Conservation (phyloP, 2,329 filamentous ascomycete species). For the Phialocephala subalpina region DNA sequence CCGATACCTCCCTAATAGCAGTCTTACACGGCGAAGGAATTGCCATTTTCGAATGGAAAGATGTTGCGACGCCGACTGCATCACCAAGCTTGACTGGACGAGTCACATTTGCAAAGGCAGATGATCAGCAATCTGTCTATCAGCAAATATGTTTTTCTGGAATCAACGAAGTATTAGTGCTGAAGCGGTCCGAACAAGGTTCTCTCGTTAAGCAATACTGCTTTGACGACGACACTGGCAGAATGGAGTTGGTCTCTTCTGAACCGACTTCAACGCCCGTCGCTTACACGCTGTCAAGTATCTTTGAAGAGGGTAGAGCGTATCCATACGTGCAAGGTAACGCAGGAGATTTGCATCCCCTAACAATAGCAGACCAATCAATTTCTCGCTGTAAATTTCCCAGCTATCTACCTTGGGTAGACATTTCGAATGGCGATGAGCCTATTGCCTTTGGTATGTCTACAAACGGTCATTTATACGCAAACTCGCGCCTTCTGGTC, state of each 20-base stretch:
- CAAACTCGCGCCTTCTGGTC: constrained; percentile 75
- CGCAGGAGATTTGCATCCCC: constrained; percentile 40
- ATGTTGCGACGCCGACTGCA: constrained; percentile 61
- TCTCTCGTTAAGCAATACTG: constrained; percentile 35
- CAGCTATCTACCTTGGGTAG: constrained; percentile 44
- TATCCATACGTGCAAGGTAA: constrained; percentile 41
- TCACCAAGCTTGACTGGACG: constrained; percentile 51
- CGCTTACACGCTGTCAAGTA: constrained; percentile 39
- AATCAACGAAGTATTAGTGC: constrained; percentile 34
- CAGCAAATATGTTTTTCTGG: constrained; percentile 42
- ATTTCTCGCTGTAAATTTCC: constrained; percentile 41
- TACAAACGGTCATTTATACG: constrained; percentile 79
- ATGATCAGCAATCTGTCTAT: constrained; percentile 21
- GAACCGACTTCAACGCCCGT: constrained; percentile 20
- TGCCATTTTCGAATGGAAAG: constrained; percentile 74
- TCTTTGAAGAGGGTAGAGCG: constrained; percentile 31
- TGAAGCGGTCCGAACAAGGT: constrained; percentile 29
- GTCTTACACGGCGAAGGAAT: constrained; percentile 74
- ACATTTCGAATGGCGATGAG: constrained; percentile 36
- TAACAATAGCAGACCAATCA: constrained; percentile 38
- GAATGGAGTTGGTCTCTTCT: constrained; percentile 35
- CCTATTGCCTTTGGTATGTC: constrained; percentile 67
- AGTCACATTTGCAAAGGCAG: constrained; percentile 49
- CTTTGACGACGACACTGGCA: constrained; percentile 39
- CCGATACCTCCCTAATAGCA: constrained; percentile 70